Base-by-base conservation (phyloP, 352 stramenopile species). In the Phytophthora pseudosyringae region DNA sequence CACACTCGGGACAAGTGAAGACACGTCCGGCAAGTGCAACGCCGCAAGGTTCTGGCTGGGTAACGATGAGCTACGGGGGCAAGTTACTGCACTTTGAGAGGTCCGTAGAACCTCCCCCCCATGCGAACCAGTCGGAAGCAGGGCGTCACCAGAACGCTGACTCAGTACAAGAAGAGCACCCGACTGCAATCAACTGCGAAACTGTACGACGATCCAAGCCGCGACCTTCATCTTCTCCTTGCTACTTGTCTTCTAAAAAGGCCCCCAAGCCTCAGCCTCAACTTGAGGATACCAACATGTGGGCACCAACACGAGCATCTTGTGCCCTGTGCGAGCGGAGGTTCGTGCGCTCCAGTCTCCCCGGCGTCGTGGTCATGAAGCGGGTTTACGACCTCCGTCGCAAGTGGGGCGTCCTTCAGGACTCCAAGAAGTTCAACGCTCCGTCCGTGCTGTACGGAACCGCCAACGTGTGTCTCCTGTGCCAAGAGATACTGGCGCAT, bases 291-390 rank as follows among this genome's bases (percentile, higher is more conserved):
- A 45, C 15, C 10, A 71, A 67, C 16, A 50, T 65, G 55, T 80
- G 72, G 63, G 63, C 54, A 8, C 73, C 66, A 1, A 76, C 55
- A 11, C 63, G 75, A 35, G 59, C 57, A 6, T 28, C 66, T 40
- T 86, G 78, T 44, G 75, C 72, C 5, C 48, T 86, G 13, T 86
- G 78, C 31, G 75, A 84, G 45, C 67, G 65, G n/a, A 73, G 78
- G n/a, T 79, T 77, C 43, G 72, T 77, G 56, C 75, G 73, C 10
- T 62, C 45, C 12, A 79, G 74, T 52, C 64, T 86, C 16, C 53
- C 73, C 9, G 73, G 75, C 0, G 73, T 72, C 18, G 72, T 80
- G 0, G 60, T 86, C 6, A 86, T 82, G 75, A 86, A 86, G 67
- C 72, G 75, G 8, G 71, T 86, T 15, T 80, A 72, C 33, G 69